A percentile compares a stretch with the other conserved stretches of the same genome.
Conservation (phyloP, 805 yeast species). For the Teunomyces panamensis region DNA sequence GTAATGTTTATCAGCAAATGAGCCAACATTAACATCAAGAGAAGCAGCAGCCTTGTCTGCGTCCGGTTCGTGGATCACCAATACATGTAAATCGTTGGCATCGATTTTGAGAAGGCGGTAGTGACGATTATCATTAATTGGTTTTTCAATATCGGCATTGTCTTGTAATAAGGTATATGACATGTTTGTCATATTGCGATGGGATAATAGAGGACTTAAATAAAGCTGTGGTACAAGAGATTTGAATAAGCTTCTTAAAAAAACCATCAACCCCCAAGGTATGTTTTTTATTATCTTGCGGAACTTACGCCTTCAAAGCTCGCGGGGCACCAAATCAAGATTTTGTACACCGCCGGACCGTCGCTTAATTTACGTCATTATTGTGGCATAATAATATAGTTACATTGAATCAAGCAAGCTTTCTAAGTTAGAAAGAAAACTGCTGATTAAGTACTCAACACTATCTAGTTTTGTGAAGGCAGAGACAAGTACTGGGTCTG, state of each 20-base stretch:
- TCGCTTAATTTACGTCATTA: no score
- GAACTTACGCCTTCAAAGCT: background rate
- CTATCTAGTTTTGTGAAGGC: slow-evolving; percentile 62
- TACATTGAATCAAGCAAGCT: slow-evolving; percentile 7
- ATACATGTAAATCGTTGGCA: slow-evolving; percentile 55
- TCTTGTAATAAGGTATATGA: slow-evolving; percentile 25
- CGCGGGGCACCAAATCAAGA: background rate
- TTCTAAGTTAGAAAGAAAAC: slow-evolving; percentile 21
- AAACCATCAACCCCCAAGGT: slow-evolving; percentile 1
- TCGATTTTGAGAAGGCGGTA: slow-evolving; percentile 62
- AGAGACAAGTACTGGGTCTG: slow-evolving; percentile 65
- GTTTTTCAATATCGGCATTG: slow-evolving; percentile 36
- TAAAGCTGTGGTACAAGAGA: background rate
- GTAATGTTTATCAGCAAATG: slow-evolving; percentile 63
- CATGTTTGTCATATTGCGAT: slow-evolving; percentile 1
- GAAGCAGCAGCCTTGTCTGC: slow-evolving; percentile 80
- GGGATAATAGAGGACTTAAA: background rate
- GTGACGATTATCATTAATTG: slow-evolving; percentile 66
- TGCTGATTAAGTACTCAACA: slow-evolving; percentile 48
- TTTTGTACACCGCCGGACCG: background rate
- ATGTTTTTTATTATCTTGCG: background rate
- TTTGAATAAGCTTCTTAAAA: background rate
- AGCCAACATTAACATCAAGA: slow-evolving; percentile 73
- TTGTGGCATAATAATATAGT: no score
- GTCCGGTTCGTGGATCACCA: slow-evolving; percentile 64